Evolutionary conservation across 495 filamentous ascomycete genomes (phyloP), one percentile per base, ranked within the genome.

Genomic region (Friedmanniomyces simplex): DNA sequence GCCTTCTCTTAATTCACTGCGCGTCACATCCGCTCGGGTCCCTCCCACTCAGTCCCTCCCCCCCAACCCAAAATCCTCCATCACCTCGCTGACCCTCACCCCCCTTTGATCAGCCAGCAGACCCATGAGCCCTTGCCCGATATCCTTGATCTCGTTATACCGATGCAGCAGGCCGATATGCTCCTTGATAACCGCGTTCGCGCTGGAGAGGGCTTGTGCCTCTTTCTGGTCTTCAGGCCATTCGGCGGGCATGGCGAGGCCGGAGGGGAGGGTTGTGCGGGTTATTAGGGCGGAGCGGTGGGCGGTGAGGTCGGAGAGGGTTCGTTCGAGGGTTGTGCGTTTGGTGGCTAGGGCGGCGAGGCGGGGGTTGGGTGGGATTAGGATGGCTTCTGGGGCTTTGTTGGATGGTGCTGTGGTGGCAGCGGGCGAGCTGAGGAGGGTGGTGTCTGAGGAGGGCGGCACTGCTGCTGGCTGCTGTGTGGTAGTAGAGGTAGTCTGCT

Each of bases 131-230:
- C 85, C 85, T 66, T 84, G 82, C 0, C 79, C 87, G 1, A 86
- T 71, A 67, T 90, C 87, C 50, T 82, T 80, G 63, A 89, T 82
- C 59, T 88, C 87, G 68, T 91, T 91, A 74, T 90, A 90, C 52
- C 82, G 73, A 64, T 88, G 84, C 7, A 91, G 71, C 1, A 83
- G 74, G 55, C 71, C 73, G 61, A 89, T 88, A 68, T 89, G 85
- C 7, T 67, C 72, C 50, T 82, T 76, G 25, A 88, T 79, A 10
- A 77, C 73, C n/a, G 66, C 64, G 55, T 74, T 64, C 5, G 70
- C 70, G 8, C 45, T 56, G 2, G 54, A 41, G 26, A 68, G 64
- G 12, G 52, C 52, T 20, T 51, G 36, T 21, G 45, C 28, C 16
- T 58, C 52, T 25, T 53, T 13, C 45, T 54, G 25, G 2, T 62